Conservation (phyloP, 768 basidiomycete genomes). For the Melanogaster broomeanus region DNA sequence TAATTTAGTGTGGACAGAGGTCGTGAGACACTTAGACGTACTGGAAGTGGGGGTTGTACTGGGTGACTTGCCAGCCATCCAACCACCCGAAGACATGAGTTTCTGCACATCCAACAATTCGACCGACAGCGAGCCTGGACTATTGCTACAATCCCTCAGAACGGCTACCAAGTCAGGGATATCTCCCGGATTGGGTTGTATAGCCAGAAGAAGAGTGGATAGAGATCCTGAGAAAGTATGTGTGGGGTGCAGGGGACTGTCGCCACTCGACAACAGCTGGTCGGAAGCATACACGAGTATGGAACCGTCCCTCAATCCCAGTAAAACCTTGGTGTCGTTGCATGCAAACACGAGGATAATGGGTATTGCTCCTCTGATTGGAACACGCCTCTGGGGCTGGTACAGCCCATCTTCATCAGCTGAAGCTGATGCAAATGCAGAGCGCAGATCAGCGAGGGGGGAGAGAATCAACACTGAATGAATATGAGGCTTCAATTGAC, state of each 20-base stretch:
- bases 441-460: slow-evolving; percentile 59
- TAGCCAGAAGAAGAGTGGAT: slow-evolving; percentile 48
- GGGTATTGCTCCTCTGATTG: slow-evolving; percentile 47
- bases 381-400: slow-evolving; percentile 51
- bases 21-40: slow-evolving; percentile 35
- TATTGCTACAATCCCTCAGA: slow-evolving; percentile 41
- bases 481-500: neutral
- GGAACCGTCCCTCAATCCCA: slow-evolving; percentile 60
- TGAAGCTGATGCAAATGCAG: slow-evolving; percentile 47
- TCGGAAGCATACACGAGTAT: slow-evolving; percentile 62
- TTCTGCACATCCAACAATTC: slow-evolving; percentile 61
- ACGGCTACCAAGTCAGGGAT: slow-evolving; percentile 62
- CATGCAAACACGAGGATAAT: slow-evolving; percentile 56
- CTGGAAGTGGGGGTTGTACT: slow-evolving; percentile 59
- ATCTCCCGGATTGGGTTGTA: slow-evolving; percentile 64
- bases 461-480: slow-evolving; percentile 60
- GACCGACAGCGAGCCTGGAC: slow-evolving; percentile 45
- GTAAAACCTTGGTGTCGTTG: slow-evolving; percentile 59
- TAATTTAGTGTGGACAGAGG: slow-evolving; percentile 5
- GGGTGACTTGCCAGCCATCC: slow-evolving; percentile 53
- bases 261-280: slow-evolving; percentile 47
- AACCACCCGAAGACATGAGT: slow-evolving; percentile 45
- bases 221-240: slow-evolving; percentile 48
- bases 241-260: slow-evolving; percentile 45
- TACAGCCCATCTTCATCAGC: slow-evolving; percentile 43